Evolutionary conservation across 148 eudicot species (phyloP), one percentile per base, ranked within the genome.

Genomic region (Rhododendron henanense): DNA sequence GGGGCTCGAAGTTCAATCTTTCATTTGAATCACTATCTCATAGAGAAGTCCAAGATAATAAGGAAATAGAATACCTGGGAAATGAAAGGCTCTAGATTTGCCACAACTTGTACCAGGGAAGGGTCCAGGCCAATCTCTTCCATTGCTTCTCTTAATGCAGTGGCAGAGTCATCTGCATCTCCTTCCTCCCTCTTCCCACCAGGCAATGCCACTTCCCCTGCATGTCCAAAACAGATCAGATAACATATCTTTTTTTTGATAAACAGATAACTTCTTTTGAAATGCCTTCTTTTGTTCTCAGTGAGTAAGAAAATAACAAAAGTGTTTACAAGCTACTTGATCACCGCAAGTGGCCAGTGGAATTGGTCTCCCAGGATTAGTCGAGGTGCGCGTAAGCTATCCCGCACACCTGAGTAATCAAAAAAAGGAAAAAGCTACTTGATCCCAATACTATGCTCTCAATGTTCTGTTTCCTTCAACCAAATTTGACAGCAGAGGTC

Each of bases 181-280:
- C 67, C 75, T 65, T 90, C 89, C 8, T 90, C 91, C 63, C 19
- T 86, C 69, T 85, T 90, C 37, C 91, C 91, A 44, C 91, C 91
- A 6, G 91, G 91, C 82, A 90, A 81, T 79, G 91, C 86, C 10
- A 90, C 91, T 14, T 90, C 88, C n/a, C 91, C 91, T 90, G 85
- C 75, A 13, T 51, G 41, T 45, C 83, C 28, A 55, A 3, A 78
- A 39, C 21, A 61, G 35, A 79, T 31, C 31, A 31, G 31, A 28
- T 31, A 31, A 31, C 31, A 31, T 31, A 31, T 31, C 31, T 31
- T 31, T 31, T 31, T 31, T 31, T 31, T 31, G 31, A 31, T 31
- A 31, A 31, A 31, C 31, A 31, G 31, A 31, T 31, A 0, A 31
- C 31, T 0, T 4, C 23, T 21, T 73, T 73, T 28, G 15, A 14